These are phyloP conservation scores for Thinopyrum elongatum DNA, from an alignment of 176 grass and related monocot species.

Conservation along the genomic window DNA sequence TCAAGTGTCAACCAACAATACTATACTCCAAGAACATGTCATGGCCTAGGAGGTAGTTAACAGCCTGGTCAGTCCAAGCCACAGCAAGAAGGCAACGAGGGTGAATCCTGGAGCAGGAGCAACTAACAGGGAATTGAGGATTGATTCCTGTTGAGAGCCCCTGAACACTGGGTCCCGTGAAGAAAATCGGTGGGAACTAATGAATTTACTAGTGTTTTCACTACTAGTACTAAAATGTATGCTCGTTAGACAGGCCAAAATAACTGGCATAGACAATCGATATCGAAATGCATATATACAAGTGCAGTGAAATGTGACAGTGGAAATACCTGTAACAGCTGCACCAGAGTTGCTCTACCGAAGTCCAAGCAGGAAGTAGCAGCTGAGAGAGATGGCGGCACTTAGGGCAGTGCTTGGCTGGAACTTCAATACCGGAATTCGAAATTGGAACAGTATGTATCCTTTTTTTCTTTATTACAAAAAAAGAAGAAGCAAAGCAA, in stretches of 20 bases:
- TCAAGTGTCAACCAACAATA: background rate
- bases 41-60: background rate
- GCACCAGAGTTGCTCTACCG: background rate
- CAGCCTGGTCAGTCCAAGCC: background rate
- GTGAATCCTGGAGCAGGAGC: background rate
- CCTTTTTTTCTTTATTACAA: background rate
- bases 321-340: background rate
- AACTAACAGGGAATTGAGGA: background rate
- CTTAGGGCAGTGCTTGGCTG: background rate
- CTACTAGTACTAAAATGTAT: background rate
- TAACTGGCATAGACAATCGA: background rate
- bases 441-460: background rate
- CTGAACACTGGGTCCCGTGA: background rate
- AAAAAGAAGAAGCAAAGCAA: background rate
- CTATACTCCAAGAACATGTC: background rate
- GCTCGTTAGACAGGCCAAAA: background rate
- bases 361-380: background rate
- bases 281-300: background rate
- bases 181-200: too few species aligned
- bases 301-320: background rate
- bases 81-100: background rate
- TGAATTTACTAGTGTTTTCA: background rate
- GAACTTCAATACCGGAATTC: background rate
- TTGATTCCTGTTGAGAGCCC: too few species aligned
- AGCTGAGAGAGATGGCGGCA: background rate